A percentile compares a stretch with the other conserved stretches of the same genome.
These are phyloP conservation scores for Penicillium expansum DNA, from an alignment of 2,329 filamentous ascomycete genomes.

Conservation along the genomic window DNA sequence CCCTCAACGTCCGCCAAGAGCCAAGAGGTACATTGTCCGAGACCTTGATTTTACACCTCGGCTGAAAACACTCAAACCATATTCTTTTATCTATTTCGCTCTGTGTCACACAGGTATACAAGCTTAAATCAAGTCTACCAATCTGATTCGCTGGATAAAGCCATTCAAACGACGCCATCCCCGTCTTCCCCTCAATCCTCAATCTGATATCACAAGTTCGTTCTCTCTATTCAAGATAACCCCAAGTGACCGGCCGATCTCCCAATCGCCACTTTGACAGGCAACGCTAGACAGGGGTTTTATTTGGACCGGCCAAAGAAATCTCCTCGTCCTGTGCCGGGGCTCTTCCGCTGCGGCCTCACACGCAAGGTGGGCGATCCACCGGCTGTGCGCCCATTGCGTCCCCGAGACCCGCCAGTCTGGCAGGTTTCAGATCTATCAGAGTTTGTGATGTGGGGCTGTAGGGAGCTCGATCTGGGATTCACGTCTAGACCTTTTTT, in stretches of 20 bases:
- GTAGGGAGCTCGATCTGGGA: neutral
- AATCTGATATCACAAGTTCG: neutral
- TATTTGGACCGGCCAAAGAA: neutral
- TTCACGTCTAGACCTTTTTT: neutral
- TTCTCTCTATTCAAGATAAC: neutral
- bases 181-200: neutral
- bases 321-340: neutral
- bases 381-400: slow-evolving; percentile 6
- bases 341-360: neutral
- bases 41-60: neutral
- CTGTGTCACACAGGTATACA: neutral
- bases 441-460: slow-evolving; percentile 1
- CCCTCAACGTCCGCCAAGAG: neutral
- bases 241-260: neutral
- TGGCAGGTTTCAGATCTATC: slow-evolving; percentile 22
- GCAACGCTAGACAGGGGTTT: slow-evolving; percentile 4
- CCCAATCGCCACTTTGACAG: neutral
- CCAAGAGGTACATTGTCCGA: neutral
- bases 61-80: neutral
- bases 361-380: slow-evolving; percentile 6
- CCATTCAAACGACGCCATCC: neutral
- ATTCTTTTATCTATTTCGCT: neutral
- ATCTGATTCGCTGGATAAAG: neutral
- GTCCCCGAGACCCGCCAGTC: slow-evolving; percentile 12
- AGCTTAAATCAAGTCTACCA: neutral